Conservation (phyloP, 805 yeast genomes). For the Ogataea naganishii region DNA sequence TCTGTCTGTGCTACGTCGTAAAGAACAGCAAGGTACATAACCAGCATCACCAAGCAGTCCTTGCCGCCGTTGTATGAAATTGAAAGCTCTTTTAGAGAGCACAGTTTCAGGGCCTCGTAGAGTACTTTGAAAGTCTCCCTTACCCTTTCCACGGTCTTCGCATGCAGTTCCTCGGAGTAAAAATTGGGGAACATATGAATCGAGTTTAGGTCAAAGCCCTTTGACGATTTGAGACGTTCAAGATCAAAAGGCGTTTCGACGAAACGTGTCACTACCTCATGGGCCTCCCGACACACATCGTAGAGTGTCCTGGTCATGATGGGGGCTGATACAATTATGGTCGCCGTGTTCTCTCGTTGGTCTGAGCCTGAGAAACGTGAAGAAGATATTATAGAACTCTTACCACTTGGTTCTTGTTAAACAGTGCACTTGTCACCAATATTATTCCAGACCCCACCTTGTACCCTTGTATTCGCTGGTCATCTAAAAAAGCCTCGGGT, state of each 20-base stretch:
- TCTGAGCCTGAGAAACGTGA: no score
- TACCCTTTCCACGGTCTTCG: slow-evolving; percentile 17
- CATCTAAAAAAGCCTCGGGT: no score
- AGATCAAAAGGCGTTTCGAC: no score
- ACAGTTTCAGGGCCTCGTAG: slow-evolving; percentile 11
- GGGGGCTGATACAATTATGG: no score
- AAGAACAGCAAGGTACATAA: slow-evolving; percentile 56
- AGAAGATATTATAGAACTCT: no score
- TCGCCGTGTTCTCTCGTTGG: no score
- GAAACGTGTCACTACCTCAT: slow-evolving; percentile 8
- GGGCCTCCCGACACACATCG: slow-evolving; percentile 15
- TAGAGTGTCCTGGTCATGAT: slow-evolving; percentile 11
- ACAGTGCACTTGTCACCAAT: no score
- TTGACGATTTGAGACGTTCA: no score
- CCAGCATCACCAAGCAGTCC: slow-evolving; percentile 86
- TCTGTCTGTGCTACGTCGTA: slow-evolving; percentile 13
- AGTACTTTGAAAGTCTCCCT: slow-evolving; percentile 11
- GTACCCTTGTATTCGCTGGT: no score
- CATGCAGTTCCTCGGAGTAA: slow-evolving; percentile 9
- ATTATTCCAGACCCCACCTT: no score
- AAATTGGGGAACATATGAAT: slow-evolving; percentile 9
- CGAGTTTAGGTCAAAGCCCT: slow-evolving; percentile 1
- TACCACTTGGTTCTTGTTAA: no score
- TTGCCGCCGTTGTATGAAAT: slow-evolving; percentile 94
- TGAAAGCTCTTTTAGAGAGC: slow-evolving; percentile 44